phyloP scores from a whole-genome alignment of 1,139 yeast genomes.

The Debaryomyces udenii region DNA sequence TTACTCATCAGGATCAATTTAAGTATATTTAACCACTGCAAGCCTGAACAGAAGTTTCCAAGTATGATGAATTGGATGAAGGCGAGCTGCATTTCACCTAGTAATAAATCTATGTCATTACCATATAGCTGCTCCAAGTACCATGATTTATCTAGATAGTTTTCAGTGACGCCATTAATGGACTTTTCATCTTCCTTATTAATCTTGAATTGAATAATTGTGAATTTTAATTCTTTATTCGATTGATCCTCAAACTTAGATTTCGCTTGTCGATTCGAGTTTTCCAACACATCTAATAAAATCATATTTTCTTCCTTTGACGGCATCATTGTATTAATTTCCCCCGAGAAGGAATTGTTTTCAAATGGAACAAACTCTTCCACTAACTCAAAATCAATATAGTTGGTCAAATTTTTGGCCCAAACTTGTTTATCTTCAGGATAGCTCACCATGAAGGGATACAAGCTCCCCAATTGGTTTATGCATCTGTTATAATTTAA shows the following conservation, averaged over 20 bases:
- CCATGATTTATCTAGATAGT: constrained; percentile 34
- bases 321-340: constrained; percentile 29
- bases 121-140: constrained; percentile 25
- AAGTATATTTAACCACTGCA: constrained; percentile 32
- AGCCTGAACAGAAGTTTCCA: constrained; percentile 35
- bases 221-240: constrained; percentile 25
- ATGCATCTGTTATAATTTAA: constrained; percentile 18
- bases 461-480: constrained; percentile 23
- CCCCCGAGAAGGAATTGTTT: constrained; percentile 11
- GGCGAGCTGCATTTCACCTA: constrained; percentile 32
- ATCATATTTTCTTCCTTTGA: constrained; percentile 34
- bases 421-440: constrained; percentile 25
- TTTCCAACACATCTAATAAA: constrained; percentile 20
- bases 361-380: constrained; percentile 24
- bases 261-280: constrained; percentile 14
- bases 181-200: constrained; percentile 12
- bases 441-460: constrained; percentile 26
- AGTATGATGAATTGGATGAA: constrained; percentile 28
- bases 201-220: constrained; percentile 26
- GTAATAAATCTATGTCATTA: constrained; percentile 22
- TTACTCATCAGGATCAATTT: constrained; percentile 28
- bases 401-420: constrained; percentile 18
- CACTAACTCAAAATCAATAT: constrained; percentile 25
- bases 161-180: constrained; percentile 21
- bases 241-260: constrained; percentile 14